Evolutionary conservation across 225 moss, liverwort and hornwort species (phyloP), one percentile per base, ranked within the genome.

Genomic region (Ulota crispa): DNA sequence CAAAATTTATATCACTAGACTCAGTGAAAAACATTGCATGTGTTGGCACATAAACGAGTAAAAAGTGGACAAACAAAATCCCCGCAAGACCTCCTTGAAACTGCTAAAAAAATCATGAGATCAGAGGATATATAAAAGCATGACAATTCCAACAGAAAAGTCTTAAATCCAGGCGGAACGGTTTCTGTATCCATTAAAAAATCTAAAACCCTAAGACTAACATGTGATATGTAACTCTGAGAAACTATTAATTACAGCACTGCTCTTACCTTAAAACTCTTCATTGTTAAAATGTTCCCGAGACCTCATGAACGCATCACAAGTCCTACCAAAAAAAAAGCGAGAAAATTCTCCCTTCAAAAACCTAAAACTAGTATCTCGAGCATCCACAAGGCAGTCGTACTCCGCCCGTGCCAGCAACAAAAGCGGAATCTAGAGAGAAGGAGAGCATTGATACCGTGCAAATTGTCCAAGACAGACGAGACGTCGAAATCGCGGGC

Each of bases 381-480:
- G 47, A 70, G 31, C 30, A 57, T 56, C 21, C 10, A 18, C 21
- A 18, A 20, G 32, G 26, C 42, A 54, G 24, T 50, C 27, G 31
- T 60, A 36, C 52, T 24, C 10, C 26, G 16, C 23, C 30, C 24
- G 6, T 32, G 32, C 61, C 1, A 37, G 36, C 73, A 43, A 37
- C 34, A 36, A 68, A 36, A 34, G 15, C 9, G 4, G 31, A 14
- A 43, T 61, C 11, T 62, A 16, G 13, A 72, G 21, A 1, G 21
- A 1, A 39, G 20, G 78, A 34, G 30, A 43, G 31, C 57, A 34
- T 50, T 24, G 76, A 31, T 47, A 80, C 92, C 91, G 34, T 83
- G 89, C 56, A 93, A 67, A 76, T 92, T 93, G 42, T 93, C 92
- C 50, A 93, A 77, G 16, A 92, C 90, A 19, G 93, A 92, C 23